These are phyloP conservation scores for Inga oerstediana DNA, from an alignment of 306 rosid genomes.

Conservation along the genomic window DNA sequence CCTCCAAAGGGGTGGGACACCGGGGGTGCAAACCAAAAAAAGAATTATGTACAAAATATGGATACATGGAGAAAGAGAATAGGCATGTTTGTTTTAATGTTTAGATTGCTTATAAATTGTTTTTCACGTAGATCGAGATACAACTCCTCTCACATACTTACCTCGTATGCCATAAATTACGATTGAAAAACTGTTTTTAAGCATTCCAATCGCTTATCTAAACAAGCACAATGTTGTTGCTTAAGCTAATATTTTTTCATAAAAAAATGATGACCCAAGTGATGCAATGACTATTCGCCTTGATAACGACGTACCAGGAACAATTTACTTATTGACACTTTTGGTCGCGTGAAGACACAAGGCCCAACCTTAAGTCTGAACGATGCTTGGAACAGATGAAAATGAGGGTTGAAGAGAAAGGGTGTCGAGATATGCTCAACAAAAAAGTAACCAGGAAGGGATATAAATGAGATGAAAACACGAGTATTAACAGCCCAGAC, in stretches of 20 bases:
- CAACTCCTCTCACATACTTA: too few relatives aligned
- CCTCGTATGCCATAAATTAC: too few relatives aligned
- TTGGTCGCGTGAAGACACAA: not conserved
- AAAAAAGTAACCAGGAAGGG: not conserved
- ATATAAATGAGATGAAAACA: not conserved
- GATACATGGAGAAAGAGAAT: not conserved
- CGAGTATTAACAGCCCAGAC: not conserved
- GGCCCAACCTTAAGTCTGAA: not conserved
- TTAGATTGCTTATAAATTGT: too few relatives aligned
- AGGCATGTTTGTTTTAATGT: too few relatives aligned
- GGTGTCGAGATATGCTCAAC: not conserved
- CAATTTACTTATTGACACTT: not conserved
- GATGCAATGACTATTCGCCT: not conserved
- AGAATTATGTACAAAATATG: not conserved
- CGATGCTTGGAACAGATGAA: conserved; percentile 1
- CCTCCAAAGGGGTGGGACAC: too few relatives aligned
- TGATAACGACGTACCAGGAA: not conserved
- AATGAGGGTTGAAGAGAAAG: conserved; percentile 2
- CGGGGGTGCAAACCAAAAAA: too few relatives aligned
- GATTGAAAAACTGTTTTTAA: too few relatives aligned
- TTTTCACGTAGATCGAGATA: too few relatives aligned
- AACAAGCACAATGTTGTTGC: too few relatives aligned
- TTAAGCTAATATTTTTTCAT: not conserved
- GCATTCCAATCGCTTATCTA: too few relatives aligned
- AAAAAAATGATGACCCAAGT: not conserved